phyloP scores from a whole-genome alignment of 2,329 filamentous ascomycete genomes.

The Drechslerella stenobrocha region DNA sequence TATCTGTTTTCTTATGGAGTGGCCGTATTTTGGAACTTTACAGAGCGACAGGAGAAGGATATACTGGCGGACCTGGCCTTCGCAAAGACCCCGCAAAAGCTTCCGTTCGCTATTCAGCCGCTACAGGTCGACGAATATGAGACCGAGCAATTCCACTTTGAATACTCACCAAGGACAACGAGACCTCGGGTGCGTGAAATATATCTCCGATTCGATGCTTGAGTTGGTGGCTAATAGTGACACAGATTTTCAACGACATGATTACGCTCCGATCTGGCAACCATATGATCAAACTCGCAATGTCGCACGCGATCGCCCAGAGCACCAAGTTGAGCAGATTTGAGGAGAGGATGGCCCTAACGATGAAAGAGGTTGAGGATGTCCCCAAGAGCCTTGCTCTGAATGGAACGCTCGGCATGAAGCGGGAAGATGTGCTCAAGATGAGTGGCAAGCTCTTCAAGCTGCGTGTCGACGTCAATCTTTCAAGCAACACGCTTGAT shows the following conservation, averaged over 20 bases:
- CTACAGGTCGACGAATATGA: conserved; percentile 89
- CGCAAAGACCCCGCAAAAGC: conserved; percentile 68
- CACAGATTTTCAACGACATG: conserved; percentile 84
- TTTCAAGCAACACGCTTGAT: conserved; percentile 84
- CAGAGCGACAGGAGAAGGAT: conserved; percentile 92
- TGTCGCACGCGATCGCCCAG: conserved; percentile 95
- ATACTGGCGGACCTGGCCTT: conserved; percentile 94
- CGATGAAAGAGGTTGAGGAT: conserved; percentile 89
- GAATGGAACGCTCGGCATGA: conserved; percentile 89
- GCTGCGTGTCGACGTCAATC: conserved; percentile 92
- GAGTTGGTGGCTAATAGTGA: background rate
- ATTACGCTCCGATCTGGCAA: conserved; percentile 92
- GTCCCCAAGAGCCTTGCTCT: conserved; percentile 86
- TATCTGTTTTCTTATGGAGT: conserved; percentile 97
- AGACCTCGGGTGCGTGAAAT: conserved; percentile 69
- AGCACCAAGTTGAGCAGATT: conserved; percentile 96
- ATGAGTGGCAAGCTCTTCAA: conserved; percentile 90
- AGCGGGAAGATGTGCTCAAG: conserved; percentile 84
- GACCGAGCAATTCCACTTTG: conserved; percentile 97
- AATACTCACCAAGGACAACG: conserved; percentile 84
- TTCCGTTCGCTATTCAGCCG: conserved; percentile 74
- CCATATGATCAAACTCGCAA: conserved; percentile 98
- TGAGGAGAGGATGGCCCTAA: conserved; percentile 91
- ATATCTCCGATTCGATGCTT: background rate
- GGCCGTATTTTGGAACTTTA: conserved; percentile 99